Evolutionary conservation across 345 rosid genomes (phyloP).

Genomic region (Turnera subulata): DNA sequence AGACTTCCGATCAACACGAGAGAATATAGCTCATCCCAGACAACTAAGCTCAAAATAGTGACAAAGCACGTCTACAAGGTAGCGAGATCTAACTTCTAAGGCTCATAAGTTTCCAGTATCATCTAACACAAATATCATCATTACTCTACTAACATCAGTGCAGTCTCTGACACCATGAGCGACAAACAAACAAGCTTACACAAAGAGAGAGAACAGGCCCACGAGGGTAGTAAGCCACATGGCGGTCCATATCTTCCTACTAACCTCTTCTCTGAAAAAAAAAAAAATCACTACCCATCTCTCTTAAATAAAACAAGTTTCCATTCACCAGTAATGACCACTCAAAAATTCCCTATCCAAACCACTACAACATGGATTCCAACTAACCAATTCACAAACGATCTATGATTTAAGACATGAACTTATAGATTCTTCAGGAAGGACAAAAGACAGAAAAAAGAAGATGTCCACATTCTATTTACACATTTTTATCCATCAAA

Average conservation of each 20-base stretch:
- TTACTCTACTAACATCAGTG: neutral
- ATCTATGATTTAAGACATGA: neutral
- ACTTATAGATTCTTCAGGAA: no score
- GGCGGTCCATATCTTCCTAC: slow-evolving; percentile 7
- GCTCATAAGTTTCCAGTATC: no score
- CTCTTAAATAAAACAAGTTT: slow-evolving; percentile 6
- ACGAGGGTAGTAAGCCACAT: neutral
- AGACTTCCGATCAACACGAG: no score
- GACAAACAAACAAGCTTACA: neutral
- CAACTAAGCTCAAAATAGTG: neutral
- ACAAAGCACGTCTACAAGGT: no score
- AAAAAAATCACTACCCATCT: neutral
- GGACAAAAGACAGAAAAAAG: no score
- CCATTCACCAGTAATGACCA: neutral
- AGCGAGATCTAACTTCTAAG: no score
- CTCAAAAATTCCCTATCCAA: neutral
- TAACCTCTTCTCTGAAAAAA: neutral
- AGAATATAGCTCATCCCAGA: no score
- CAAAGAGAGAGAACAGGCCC: slow-evolving; percentile 6
- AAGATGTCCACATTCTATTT: no score
- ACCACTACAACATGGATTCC: neutral
- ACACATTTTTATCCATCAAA: no score
- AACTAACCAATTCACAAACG: neutral
- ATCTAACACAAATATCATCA: neutral
- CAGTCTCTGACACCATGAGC: no score